Base-by-base conservation (phyloP, 2,329 filamentous ascomycete species). In the Chrysosporium keratinophilum region DNA sequence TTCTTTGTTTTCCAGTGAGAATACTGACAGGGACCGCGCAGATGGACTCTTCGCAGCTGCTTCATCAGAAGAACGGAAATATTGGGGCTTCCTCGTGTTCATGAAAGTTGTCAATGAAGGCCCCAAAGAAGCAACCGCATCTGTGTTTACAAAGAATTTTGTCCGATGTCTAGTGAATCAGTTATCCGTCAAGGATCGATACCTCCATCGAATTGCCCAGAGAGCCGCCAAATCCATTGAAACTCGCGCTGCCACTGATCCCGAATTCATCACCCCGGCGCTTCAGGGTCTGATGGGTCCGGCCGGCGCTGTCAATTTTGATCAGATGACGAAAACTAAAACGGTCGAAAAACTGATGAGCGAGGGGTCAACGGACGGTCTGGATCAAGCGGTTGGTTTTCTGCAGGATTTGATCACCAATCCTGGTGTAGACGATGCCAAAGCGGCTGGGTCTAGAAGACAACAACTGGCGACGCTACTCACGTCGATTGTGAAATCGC, bases 41-140 rank as follows among this genome's bases (percentile, higher is more conserved):
- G 87, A 91, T 65, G 85, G 86, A 7, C 77, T 96, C 2, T 96
- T 97, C 66, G 84, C 87, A 5, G 81, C 84, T 54, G 82, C 79
- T 10, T 85, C 90, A 6, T 94, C 89, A 1, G 83, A 90, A 42
- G 88, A 90, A 61, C 85, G 94, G 54, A 97, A 96, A 69, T 88
- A 88, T 63, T 89, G 88, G 69, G 93, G 93, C 0, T 91, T 97
- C 70, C 82, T 90, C 63, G 79, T 97, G 1, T 88, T 96, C 63
- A 82, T 85, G 62, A 87, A 85, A 63, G 80, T 89, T 61, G 71
- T 96, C 3, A 72, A 75, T 33, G 74, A 71, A 37, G 72, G 72
- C 62, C 65, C 79, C 67, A 58, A 67, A 58, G 58, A 74, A 65
- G 54, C 78, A 76, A 61, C 79, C 73, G 50, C 76, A 68, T 58